Evolutionary conservation across 2,329 filamentous ascomycete genomes (phyloP).

Genomic region (Emmonsiellopsis sp.): DNA sequence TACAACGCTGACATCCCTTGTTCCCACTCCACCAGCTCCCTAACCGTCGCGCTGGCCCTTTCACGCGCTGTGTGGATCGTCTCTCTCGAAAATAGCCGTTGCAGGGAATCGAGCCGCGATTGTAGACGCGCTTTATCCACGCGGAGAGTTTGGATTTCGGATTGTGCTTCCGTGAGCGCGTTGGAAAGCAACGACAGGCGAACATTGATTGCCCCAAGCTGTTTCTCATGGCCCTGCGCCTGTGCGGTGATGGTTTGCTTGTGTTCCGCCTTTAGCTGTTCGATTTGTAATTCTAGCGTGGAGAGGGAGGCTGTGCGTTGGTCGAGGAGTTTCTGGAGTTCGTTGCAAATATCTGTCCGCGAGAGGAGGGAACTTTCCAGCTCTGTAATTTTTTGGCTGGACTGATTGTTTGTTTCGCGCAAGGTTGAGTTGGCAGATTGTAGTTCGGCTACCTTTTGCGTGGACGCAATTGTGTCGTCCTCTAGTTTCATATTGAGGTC

Average conservation of each 20-base stretch:
- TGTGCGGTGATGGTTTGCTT: conserved; percentile 17
- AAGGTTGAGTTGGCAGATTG: conserved; percentile 24
- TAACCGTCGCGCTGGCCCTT: conserved; percentile 18
- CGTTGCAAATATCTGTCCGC: conserved; percentile 24
- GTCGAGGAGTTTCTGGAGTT: conserved; percentile 26
- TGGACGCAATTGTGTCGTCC: conserved; percentile 23
- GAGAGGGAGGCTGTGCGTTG: conserved; percentile 25
- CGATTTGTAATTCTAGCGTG: conserved; percentile 27
- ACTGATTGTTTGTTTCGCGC: conserved; percentile 26
- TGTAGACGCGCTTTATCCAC: conserved; percentile 27
- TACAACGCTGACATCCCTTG: conserved; percentile 12
- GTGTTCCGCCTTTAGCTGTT: conserved; percentile 24
- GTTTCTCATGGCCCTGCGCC: conserved; percentile 21
- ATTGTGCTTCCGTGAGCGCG: conserved; percentile 26
- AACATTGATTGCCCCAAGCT: conserved; percentile 31
- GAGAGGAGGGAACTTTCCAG: conserved; percentile 25
- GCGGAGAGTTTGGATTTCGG: conserved; percentile 27
- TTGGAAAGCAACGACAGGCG: conserved; percentile 32
- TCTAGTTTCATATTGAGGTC: conserved; percentile 33
- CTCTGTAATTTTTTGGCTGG: conserved; percentile 22
- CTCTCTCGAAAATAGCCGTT: conserved; percentile 28
- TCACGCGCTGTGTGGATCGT: conserved; percentile 30
- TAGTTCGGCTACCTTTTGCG: conserved; percentile 23
- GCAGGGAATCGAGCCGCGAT: conserved; percentile 26
- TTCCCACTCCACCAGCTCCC: conserved; percentile 14